These are phyloP conservation scores for Rhexocercosporidium sp. DNA, from an alignment of 2,329 filamentous ascomycete genomes.

Conservation along the genomic window DNA sequence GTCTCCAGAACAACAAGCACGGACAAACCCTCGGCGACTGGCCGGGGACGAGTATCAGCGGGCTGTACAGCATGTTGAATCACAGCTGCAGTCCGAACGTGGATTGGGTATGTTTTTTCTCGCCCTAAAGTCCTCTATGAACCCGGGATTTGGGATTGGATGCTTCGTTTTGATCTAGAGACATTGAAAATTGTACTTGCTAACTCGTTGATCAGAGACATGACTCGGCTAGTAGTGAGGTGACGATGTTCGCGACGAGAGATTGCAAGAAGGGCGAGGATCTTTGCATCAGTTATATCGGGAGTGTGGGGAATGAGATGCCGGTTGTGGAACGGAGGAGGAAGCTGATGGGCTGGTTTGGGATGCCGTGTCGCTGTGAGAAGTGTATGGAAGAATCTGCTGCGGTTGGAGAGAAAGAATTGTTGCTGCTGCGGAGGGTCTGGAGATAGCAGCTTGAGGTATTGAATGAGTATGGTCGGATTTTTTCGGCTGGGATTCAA, in stretches of 20 bases:
- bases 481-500: no score
- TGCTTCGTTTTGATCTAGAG: no score
- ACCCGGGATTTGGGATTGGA: no score
- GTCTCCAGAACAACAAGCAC: constrained; percentile 44
- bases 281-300: constrained; percentile 38
- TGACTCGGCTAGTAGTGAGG: constrained; percentile 32
- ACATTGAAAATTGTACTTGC: no score
- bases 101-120: no score
- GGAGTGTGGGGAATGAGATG: constrained; percentile 21
- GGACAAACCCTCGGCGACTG: constrained; percentile 34
- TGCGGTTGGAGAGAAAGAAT: neutral
- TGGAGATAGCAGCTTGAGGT: neutral
- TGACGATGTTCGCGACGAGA: constrained; percentile 35
- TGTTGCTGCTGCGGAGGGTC: neutral
- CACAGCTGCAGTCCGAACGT: constrained; percentile 43
- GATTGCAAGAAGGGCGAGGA: constrained; percentile 35
- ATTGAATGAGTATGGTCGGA: neutral
- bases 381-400: constrained; percentile 24
- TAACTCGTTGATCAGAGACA: no score
- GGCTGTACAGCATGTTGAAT: constrained; percentile 42
- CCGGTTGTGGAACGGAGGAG: constrained; percentile 19
- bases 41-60: constrained; percentile 40
- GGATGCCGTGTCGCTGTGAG: constrained; percentile 30
- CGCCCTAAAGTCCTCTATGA: no score
- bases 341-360: constrained; percentile 33